phyloP scores from a whole-genome alignment of 306 rosid genomes.

The Amphicarpaea edgeworthii region DNA sequence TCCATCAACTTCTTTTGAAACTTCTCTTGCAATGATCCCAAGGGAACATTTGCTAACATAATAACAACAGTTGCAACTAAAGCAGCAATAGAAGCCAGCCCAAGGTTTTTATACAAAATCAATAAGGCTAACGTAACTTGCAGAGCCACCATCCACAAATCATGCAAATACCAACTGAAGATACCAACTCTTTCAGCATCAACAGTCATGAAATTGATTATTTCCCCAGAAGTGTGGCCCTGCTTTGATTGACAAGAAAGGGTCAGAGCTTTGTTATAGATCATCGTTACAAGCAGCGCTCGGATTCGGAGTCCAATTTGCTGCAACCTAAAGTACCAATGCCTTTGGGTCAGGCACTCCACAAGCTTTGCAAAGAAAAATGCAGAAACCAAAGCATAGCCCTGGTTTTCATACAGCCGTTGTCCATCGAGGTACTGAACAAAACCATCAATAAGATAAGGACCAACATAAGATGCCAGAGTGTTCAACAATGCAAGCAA shows the following conservation, averaged over 20 bases:
- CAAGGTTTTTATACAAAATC: conserved; percentile 61
- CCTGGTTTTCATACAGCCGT: conserved; percentile 52
- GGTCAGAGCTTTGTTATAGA: conserved; percentile 52
- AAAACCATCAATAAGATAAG: conserved; percentile 57
- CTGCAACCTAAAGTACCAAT: conserved; percentile 56
- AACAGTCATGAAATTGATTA: conserved; percentile 61
- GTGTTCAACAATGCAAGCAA: conserved; percentile 37
- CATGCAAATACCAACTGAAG: conserved; percentile 56
- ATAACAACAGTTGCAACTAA: conserved; percentile 55
- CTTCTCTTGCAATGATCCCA: conserved; percentile 56
- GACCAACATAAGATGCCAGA: conserved; percentile 66
- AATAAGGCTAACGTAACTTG: conserved; percentile 54
- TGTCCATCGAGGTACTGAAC: conserved; percentile 59
- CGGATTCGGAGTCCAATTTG: conserved; percentile 55
- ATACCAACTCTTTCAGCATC: conserved; percentile 63
- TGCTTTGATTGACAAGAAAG: conserved; percentile 59
- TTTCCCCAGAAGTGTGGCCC: conserved; percentile 59
- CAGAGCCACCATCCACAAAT: conserved; percentile 53
- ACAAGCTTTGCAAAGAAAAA: conserved; percentile 57
- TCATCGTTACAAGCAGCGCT: conserved; percentile 46
- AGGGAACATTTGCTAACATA: conserved; percentile 61
- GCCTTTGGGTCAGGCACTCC: conserved; percentile 54
- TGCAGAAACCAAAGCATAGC: conserved; percentile 50
- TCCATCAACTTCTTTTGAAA: conserved; percentile 64
- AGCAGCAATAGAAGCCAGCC: conserved; percentile 59